These are phyloP conservation scores for Fusarium coffeatum DNA, from an alignment of 2,329 filamentous ascomycete species.

Conservation along the genomic window DNA sequence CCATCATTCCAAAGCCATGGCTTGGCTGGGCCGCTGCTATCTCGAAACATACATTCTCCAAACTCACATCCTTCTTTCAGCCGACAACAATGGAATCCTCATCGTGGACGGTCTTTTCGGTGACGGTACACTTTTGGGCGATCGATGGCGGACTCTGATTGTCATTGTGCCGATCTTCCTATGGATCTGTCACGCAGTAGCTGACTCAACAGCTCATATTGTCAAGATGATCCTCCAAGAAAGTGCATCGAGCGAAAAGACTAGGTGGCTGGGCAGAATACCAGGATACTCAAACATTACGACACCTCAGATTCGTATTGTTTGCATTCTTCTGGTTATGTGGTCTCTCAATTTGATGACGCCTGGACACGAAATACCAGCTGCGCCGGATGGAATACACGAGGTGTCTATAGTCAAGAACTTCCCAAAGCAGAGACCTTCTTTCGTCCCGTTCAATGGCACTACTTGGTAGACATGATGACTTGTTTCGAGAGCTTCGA, in stretches of 20 bases:
- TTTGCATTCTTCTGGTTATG: background rate
- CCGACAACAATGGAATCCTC: slow-evolving; percentile 65
- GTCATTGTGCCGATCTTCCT: slow-evolving; percentile 44
- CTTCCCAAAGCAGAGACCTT: background rate
- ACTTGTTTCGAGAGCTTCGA: too few species aligned
- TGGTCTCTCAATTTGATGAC: background rate
- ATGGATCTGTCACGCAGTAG: slow-evolving; percentile 40
- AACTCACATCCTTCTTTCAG: slow-evolving; percentile 70
- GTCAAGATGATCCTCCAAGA: background rate
- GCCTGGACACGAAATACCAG: background rate
- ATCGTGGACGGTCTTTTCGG: slow-evolving; percentile 37
- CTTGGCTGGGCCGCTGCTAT: slow-evolving; percentile 65
- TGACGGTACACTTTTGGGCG: slow-evolving; percentile 33
- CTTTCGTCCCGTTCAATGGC: background rate
- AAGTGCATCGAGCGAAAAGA: background rate
- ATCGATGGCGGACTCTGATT: slow-evolving; percentile 42
- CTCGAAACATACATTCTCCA: slow-evolving; percentile 70
- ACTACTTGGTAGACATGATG: too few species aligned
- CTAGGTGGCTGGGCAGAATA: background rate
- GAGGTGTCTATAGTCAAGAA: background rate
- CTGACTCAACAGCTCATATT: slow-evolving; percentile 31
- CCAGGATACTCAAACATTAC: background rate
- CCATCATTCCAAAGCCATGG: slow-evolving; percentile 54
- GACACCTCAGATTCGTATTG: background rate
- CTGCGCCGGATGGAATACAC: background rate